A percentile compares a stretch with the other conserved stretches of the same genome.
phyloP scores from a whole-genome alignment of 805 yeast species.

The Cephaloascus albidus region DNA sequence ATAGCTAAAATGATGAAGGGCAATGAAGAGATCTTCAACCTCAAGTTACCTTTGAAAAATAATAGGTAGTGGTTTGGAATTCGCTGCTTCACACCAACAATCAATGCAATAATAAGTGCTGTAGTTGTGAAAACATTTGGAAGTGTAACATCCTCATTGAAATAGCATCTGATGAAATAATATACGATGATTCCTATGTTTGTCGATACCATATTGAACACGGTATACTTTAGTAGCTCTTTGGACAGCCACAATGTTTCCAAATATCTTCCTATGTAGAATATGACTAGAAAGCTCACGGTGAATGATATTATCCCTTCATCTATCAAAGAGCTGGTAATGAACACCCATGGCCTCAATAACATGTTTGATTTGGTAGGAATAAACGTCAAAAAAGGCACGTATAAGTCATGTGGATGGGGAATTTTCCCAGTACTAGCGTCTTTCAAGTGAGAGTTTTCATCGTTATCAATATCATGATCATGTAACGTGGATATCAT shows the following conservation, averaged over 20 bases:
- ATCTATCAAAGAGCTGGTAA: slow-evolving; percentile 39
- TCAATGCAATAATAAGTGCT: slow-evolving; percentile 46
- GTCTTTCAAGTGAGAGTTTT: slow-evolving; percentile 15
- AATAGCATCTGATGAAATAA: slow-evolving; percentile 9
- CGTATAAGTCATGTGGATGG: slow-evolving; percentile 35
- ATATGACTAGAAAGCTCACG: slow-evolving; percentile 24
- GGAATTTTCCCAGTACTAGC: slow-evolving; percentile 21
- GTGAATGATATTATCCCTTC: slow-evolving; percentile 27
- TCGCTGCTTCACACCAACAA: slow-evolving; percentile 59
- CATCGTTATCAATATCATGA: slow-evolving; percentile 3
- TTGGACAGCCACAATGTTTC: slow-evolving; percentile 57
- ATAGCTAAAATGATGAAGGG: slow-evolving; percentile 20
- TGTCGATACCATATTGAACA: slow-evolving; percentile 23
- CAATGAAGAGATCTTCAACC: slow-evolving; percentile 31
- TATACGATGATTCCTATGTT: slow-evolving; percentile 22
- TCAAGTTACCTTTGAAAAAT: slow-evolving; percentile 34
- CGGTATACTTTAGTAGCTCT: slow-evolving; percentile 39
- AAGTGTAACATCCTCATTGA: slow-evolving; percentile 15
- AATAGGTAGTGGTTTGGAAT: slow-evolving; percentile 51
- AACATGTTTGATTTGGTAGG: slow-evolving; percentile 31
- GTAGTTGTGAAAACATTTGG: slow-evolving; percentile 44
- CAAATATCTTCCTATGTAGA: slow-evolving; percentile 52
- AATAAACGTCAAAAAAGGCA: slow-evolving; percentile 40
- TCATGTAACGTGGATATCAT: slow-evolving; percentile 6
- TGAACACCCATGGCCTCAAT: slow-evolving; percentile 39